Conservation (phyloP, 441 rosid genomes). For the Heliophila coronopifolia region DNA sequence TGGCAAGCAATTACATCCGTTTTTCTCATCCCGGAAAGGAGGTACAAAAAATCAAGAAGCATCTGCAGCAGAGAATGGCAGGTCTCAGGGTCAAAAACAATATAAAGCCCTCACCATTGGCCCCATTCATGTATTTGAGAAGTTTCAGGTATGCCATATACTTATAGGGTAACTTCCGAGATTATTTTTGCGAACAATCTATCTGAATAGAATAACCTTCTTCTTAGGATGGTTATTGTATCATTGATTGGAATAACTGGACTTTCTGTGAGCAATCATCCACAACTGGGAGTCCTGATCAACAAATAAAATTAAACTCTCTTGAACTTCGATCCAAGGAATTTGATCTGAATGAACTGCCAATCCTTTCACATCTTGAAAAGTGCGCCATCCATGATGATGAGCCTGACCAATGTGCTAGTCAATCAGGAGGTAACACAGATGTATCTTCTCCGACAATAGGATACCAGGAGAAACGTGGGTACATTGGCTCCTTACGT, state of each 20-base stretch:
- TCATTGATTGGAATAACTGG: constrained; percentile 79
- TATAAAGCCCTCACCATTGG: constrained; percentile 35
- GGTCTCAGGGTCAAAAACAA: constrained; percentile 29
- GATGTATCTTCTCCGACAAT: constrained; percentile 29
- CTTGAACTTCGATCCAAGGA: constrained; percentile 31
- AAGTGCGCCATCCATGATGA: constrained; percentile 26
- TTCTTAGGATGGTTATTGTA: constrained; percentile 39
- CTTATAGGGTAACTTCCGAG: background rate
- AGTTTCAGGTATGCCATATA: constrained; percentile 39
- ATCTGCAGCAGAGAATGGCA: constrained; percentile 27
- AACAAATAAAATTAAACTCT: constrained; percentile 32
- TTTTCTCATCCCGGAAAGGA: constrained; percentile 53
- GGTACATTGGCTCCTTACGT: constrained; percentile 27
- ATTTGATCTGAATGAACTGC: constrained; percentile 38
- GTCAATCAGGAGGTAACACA: constrained; percentile 26
- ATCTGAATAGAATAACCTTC: constrained; percentile 14
- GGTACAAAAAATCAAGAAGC: constrained; percentile 46
- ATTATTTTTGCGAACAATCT: background rate
- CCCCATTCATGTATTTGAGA: constrained; percentile 90
- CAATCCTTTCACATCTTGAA: constrained; percentile 21
- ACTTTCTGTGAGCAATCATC: constrained; percentile 38
- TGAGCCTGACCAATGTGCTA: constrained; percentile 23
- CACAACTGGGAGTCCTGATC: constrained; percentile 8
- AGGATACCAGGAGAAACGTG: constrained; percentile 25
- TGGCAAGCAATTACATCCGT: constrained; percentile 80